A percentile compares a stretch with the other conserved stretches of the same genome.
Evolutionary conservation across 306 rosid genomes (phyloP).

Genomic region (Hylodesmum podocarpum): DNA sequence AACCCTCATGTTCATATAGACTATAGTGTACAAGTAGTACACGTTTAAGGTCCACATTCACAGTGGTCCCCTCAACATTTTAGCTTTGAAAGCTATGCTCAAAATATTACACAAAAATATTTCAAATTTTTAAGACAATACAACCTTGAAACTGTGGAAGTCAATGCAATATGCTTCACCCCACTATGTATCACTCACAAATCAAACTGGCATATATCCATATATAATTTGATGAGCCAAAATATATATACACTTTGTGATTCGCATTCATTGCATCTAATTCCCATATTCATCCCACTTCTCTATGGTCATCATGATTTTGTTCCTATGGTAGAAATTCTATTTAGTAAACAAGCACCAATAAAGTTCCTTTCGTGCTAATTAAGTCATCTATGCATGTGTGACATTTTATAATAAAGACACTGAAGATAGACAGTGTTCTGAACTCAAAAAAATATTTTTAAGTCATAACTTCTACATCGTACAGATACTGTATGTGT

Average conservation of each 20-base stretch:
- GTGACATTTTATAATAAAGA: background rate
- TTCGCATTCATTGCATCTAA: background rate
- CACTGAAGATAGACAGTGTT: background rate
- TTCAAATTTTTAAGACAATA: background rate
- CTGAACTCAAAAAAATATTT: background rate
- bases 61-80: background rate
- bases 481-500: no score
- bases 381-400: background rate
- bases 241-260: background rate
- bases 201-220: background rate
- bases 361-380: background rate
- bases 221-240: background rate
- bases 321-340: background rate
- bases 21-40: background rate
- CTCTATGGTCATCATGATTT: background rate
- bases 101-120: background rate
- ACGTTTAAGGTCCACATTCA: background rate
- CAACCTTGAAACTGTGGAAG: background rate
- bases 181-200: no score
- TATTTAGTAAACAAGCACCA: background rate
- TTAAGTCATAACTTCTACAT: background rate
- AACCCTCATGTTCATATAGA: background rate
- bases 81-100: background rate
- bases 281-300: constrained; percentile 18
- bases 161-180: background rate